Evolutionary conservation across 495 filamentous ascomycete genomes (phyloP).

Genomic region (Pseudevernia furfuracea): DNA sequence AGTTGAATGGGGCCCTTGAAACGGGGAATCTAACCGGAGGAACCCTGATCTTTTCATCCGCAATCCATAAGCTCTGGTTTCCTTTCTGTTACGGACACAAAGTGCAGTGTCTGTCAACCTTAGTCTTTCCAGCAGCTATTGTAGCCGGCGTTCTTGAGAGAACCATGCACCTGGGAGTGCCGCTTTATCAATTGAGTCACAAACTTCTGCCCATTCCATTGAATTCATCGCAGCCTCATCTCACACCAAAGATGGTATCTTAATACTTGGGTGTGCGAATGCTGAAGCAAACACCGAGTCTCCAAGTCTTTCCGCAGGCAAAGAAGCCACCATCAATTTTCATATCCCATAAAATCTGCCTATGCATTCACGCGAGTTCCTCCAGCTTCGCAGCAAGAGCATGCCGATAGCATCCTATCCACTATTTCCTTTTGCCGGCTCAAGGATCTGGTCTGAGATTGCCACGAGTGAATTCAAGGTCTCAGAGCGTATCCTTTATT

Average conservation of each 20-base stretch:
- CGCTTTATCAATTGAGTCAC: not conserved
- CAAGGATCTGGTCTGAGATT: not conserved
- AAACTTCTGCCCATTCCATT: not conserved
- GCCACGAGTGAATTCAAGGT: not conserved
- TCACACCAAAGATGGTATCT: not conserved
- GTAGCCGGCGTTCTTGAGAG: not conserved
- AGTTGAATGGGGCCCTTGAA: constrained; percentile 30
- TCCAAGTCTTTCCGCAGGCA: not conserved
- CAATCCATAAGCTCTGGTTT: not conserved
- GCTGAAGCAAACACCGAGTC: not conserved
- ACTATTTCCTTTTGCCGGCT: not conserved
- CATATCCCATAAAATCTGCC: not conserved
- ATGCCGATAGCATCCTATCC: not conserved
- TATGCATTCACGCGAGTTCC: not conserved
- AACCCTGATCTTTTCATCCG: not conserved
- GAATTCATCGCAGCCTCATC: not conserved
- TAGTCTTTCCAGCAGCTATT: not conserved
- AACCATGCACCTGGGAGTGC: not conserved
- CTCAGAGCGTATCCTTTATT: not conserved
- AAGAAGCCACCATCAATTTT: not conserved
- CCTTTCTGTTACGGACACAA: not conserved
- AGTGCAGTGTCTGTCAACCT: not conserved
- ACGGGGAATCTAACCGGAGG: not conserved
- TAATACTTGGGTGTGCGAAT: not conserved
- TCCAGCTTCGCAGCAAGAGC: not conserved